These are phyloP conservation scores for Eurotiales sp. DNA, from an alignment of 2,329 filamentous ascomycete genomes.

Conservation along the genomic window DNA sequence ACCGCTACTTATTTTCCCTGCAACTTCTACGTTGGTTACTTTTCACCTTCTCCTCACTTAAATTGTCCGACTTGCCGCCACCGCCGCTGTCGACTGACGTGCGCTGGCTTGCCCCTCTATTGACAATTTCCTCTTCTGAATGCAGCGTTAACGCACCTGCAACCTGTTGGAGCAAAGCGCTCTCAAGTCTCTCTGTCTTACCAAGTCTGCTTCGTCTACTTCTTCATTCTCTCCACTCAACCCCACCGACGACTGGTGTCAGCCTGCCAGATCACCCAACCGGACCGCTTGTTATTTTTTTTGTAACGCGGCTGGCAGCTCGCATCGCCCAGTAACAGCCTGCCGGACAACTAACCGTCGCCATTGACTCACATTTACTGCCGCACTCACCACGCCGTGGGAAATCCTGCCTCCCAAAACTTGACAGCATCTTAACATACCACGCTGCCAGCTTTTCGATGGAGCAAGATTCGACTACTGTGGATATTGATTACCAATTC, in stretches of 20 bases:
- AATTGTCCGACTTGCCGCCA: slow-evolving; percentile 11
- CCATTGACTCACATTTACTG: slow-evolving; percentile 15
- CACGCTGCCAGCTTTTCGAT: slow-evolving; percentile 20
- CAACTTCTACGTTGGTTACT: not conserved
- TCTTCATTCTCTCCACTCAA: slow-evolving; percentile 10
- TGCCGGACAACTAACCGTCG: slow-evolving; percentile 13
- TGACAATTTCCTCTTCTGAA: not conserved
- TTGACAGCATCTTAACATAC: slow-evolving; percentile 5
- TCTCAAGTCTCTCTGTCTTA: slow-evolving; percentile 1
- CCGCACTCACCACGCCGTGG: slow-evolving; percentile 7
- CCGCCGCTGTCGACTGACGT: slow-evolving; percentile 5
- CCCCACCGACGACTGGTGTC: slow-evolving; percentile 14
- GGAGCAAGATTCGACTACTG: slow-evolving; percentile 22
- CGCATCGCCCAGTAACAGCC: slow-evolving; percentile 15
- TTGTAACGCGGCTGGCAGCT: slow-evolving; percentile 4
- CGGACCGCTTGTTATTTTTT: slow-evolving; percentile 7
- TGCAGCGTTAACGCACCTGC: slow-evolving; percentile 13
- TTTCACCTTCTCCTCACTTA: not conserved
- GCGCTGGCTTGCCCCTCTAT: slow-evolving; percentile 12
- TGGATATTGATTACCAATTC: slow-evolving; percentile 24
- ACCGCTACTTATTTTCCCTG: slow-evolving; percentile 4
- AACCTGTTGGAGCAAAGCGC: slow-evolving; percentile 7
- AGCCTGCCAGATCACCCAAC: slow-evolving; percentile 17
- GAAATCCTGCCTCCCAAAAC: slow-evolving; percentile 5
- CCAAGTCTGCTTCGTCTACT: slow-evolving; percentile 8